Evolutionary conservation across 2,329 filamentous ascomycete species (phyloP).

Genomic region (Scedosporium minutisporum): DNA sequence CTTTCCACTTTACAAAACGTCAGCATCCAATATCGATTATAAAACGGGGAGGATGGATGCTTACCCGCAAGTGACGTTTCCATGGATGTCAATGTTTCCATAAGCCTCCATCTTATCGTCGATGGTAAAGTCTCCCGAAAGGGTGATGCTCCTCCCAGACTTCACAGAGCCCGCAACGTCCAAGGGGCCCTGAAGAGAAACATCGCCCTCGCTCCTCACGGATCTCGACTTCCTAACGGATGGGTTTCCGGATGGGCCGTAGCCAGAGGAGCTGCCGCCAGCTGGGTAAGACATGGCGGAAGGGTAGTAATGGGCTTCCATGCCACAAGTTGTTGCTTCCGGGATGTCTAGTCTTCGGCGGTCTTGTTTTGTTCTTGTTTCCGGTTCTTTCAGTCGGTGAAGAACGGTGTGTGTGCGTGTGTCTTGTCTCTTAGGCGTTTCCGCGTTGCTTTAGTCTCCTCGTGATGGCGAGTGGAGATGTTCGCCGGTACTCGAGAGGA

Average conservation of each 20-base stretch:
- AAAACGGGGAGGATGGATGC: constrained; percentile 8
- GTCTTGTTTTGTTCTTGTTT: not conserved
- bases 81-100: constrained; percentile 30
- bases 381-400: not conserved
- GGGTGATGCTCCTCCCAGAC: constrained; percentile 32
- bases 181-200: constrained; percentile 32
- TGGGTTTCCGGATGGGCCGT: constrained; percentile 11
- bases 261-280: constrained; percentile 11
- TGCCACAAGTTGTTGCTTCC: not conserved
- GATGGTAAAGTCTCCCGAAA: constrained; percentile 34
- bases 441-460: too few relatives aligned
- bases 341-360: not conserved
- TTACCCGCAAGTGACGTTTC: constrained; percentile 32
- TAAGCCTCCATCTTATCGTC: constrained; percentile 36
- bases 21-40: not conserved
- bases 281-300: constrained; percentile 4
- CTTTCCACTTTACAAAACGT: constrained; percentile 21
- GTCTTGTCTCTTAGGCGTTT: too few relatives aligned
- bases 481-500: too few relatives aligned
- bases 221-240: constrained; percentile 23
- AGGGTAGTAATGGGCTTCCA: not conserved
- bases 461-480: too few relatives aligned
- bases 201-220: constrained; percentile 31
- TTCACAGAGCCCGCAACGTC: constrained; percentile 38
- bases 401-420: too few relatives aligned